Conservation (phyloP, 441 rosid genomes). For the Croton setiger region DNA sequence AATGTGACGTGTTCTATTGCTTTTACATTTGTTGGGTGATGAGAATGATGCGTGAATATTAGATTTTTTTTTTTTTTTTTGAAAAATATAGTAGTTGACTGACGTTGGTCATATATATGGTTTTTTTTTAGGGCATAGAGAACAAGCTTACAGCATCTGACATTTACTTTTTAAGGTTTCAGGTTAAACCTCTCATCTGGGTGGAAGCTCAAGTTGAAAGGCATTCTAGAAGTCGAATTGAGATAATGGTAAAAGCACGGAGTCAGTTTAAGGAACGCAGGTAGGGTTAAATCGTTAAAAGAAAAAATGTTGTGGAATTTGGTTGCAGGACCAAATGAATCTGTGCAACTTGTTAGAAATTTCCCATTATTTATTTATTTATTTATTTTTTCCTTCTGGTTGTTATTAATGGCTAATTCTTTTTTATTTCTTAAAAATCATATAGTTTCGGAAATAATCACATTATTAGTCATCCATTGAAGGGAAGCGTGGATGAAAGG, state of each 20-base stretch:
- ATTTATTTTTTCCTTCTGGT: neutral
- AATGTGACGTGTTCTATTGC: neutral
- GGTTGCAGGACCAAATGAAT: neutral
- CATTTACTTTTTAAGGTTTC: slow-evolving; percentile 16
- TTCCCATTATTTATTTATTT: too few species aligned
- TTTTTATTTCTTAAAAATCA: neutral
- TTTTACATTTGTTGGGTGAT: neutral
- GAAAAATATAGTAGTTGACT: neutral
- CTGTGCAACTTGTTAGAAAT: neutral
- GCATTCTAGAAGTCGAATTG: slow-evolving; percentile 93
- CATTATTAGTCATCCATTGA: neutral
- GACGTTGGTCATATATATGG: neutral
- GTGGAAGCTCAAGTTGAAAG: slow-evolving; percentile 96
- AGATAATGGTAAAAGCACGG: slow-evolving; percentile 84
- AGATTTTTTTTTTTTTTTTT: neutral
- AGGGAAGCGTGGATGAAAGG: neutral
- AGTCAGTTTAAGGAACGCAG: slow-evolving; percentile 98
- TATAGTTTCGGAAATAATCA: neutral
- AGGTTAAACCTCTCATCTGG: slow-evolving; percentile 95
- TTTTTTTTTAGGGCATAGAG: neutral
- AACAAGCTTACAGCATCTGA: neutral
- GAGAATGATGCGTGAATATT: neutral
- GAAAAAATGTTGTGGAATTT: neutral
- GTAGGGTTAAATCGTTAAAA: slow-evolving; percentile 25
- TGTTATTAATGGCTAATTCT: neutral